Percentiles rank a stretch among this genome's conserved stretches.
These are phyloP conservation scores for Boechera stricta DNA, from an alignment of 345 rosid genomes.

Conservation along the genomic window DNA sequence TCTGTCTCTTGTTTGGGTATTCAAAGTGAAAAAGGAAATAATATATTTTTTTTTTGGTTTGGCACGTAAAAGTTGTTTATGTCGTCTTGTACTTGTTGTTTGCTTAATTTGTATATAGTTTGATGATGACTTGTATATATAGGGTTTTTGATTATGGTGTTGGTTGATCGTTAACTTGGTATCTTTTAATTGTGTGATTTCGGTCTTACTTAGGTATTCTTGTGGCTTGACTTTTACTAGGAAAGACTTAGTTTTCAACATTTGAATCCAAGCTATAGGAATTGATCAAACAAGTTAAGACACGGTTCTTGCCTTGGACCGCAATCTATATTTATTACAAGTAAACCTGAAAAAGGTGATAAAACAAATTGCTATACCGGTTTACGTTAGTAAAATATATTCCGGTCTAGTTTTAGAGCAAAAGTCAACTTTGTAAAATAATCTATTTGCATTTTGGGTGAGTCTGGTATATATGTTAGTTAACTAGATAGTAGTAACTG, in stretches of 20 bases:
- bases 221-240: slow-evolving; percentile 45
- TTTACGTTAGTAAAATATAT: not conserved
- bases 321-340: slow-evolving; percentile 27
- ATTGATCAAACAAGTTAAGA: slow-evolving; percentile 47
- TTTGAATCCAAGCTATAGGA: slow-evolving; percentile 36
- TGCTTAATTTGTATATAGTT: slow-evolving; percentile 16
- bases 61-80: slow-evolving; percentile 31
- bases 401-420: not conserved
- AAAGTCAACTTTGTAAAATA: not conserved
- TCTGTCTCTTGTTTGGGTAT: not conserved
- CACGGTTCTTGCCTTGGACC: slow-evolving; percentile 45
- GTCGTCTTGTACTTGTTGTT: slow-evolving; percentile 38
- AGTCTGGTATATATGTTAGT: not conserved
- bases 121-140: slow-evolving; percentile 38
- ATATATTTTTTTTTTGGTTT: not conserved
- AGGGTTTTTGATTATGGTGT: slow-evolving; percentile 18
- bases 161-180: slow-evolving; percentile 31
- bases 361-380: not conserved
- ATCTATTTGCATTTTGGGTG: not conserved
- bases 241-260: slow-evolving; percentile 42
- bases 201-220: slow-evolving; percentile 34
- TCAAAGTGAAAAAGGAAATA: not conserved
- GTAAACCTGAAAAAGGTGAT: not conserved
- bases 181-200: slow-evolving; percentile 22
- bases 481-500: not conserved